Evolutionary conservation across 1,139 yeast species (phyloP).

Genomic region (Candida sojae): DNA sequence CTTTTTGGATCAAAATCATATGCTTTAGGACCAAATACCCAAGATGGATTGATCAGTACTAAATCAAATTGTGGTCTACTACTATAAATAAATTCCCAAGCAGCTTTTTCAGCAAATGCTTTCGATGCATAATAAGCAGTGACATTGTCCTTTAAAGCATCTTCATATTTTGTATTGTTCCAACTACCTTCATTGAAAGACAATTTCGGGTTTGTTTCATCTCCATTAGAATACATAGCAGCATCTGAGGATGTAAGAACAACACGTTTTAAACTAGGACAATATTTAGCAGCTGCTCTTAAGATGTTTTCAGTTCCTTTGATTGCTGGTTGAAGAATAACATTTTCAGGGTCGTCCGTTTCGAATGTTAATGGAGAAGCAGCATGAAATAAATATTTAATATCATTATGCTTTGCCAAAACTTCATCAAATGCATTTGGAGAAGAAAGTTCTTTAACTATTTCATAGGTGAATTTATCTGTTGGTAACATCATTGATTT

Average conservation of each 20-base stretch:
- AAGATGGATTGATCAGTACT: constrained; percentile 51
- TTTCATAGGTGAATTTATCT: constrained; percentile 30
- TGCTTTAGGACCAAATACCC: constrained; percentile 49
- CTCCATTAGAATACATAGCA: constrained; percentile 39
- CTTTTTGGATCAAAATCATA: constrained; percentile 29
- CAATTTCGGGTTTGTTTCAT: constrained; percentile 32
- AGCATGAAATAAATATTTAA: constrained; percentile 31
- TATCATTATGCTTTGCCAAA: constrained; percentile 28
- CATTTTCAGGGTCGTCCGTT: constrained; percentile 38
- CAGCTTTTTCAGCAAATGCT: constrained; percentile 39
- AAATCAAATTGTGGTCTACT: constrained; percentile 42
- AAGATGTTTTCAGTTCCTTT: constrained; percentile 40
- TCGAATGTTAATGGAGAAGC: constrained; percentile 38
- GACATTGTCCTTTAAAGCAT: constrained; percentile 37
- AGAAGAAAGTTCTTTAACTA: constrained; percentile 35
- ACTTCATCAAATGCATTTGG: constrained; percentile 38
- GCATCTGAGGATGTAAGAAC: constrained; percentile 48
- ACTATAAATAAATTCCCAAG: constrained; percentile 32
- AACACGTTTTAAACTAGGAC: constrained; percentile 30
- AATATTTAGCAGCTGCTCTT: constrained; percentile 26
- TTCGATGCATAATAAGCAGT: constrained; percentile 43
- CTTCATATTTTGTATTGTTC: constrained; percentile 40
- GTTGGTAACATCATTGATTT: constrained; percentile 12
- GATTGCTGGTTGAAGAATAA: constrained; percentile 43
- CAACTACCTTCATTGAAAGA: constrained; percentile 40